Conservation (phyloP, 2,329 filamentous ascomycete species). For the Phaeosphaeria sp. region DNA sequence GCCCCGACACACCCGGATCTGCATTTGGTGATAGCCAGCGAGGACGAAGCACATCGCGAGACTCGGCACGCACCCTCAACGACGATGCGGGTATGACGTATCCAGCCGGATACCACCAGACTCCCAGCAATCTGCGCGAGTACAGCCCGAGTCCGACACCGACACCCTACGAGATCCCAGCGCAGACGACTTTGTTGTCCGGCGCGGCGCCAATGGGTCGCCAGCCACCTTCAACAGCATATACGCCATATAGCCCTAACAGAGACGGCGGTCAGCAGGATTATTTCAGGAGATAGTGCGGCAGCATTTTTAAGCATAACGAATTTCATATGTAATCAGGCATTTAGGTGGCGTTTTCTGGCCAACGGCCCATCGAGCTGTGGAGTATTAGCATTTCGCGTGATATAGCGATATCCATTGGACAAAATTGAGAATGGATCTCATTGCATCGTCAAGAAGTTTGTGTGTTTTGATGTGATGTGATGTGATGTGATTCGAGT, state of each 20-base stretch:
- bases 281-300: constrained; percentile 24
- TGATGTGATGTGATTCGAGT: background rate
- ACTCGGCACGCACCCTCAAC: constrained; percentile 36
- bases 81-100: constrained; percentile 50
- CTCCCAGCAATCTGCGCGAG: constrained; percentile 50
- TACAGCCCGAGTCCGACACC: constrained; percentile 49
- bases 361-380: background rate
- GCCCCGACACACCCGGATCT: constrained; percentile 66
- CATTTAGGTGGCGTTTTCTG: background rate
- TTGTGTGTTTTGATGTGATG: background rate
- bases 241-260: constrained; percentile 40
- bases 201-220: constrained; percentile 45
- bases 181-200: constrained; percentile 33
- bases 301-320: background rate
- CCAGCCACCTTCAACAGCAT: constrained; percentile 20
- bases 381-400: background rate
- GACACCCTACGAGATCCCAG: constrained; percentile 29
- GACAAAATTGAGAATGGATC: background rate
- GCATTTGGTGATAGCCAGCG: constrained; percentile 30
- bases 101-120: constrained; percentile 56
- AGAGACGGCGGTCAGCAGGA: constrained; percentile 21
- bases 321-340: background rate
- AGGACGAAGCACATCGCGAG: constrained; percentile 29
- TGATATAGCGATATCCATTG: background rate
- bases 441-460: background rate